Base-by-base conservation (phyloP, 2,329 filamentous ascomycete genomes). In the Diaporthe ilicicola region DNA sequence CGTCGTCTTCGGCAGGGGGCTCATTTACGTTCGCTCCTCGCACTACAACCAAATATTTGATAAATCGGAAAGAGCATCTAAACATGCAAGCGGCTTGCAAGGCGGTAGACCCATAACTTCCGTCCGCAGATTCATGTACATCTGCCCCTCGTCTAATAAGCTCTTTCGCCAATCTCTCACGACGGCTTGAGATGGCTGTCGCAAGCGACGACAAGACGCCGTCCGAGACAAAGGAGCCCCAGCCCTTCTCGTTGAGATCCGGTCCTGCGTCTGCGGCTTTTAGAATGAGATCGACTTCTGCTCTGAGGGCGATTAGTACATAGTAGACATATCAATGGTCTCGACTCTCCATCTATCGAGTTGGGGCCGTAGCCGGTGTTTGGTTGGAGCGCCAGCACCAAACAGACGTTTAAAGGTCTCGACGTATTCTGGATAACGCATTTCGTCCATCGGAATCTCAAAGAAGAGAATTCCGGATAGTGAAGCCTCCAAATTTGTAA, bases 101-200 rank as follows among this genome's bases (percentile, higher is more conserved):
- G 24, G 55, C 55, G 4, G 55, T 44, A 2, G 4, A 1, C 1
- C 8, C 17, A 3, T 0, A 4, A n/a, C 1, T 2, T 1, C 13
- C 17, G 6, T 13, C 15, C 13, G 24, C 24, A 2, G 37, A n/a
- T 8, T 37, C 34, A 12, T 61, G 39, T 8, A n/a, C 24, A n/a
- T 44, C 10, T 32, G 55, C 55, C 1, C 39, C 55, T 2, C 37
- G 37, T 19, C 2, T 15, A 2, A 61, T n/a, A 13, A 61, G 24
- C 10, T 46, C 0, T 15, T 22, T 8, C 1, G 55, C 55, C 24
- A 61, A 9, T 0, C 0, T 61, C 10, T 61, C 55, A 9, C 39
- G 17, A 2, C 4, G 0, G 3, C 5, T 0, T 1, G 1, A 1
- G 3, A 59, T 44, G 7, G 13, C 15, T 7, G 3, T 15, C 1